These are phyloP conservation scores for Camellia oleifera DNA, from an alignment of 179 eudicot species.

Conservation along the genomic window DNA sequence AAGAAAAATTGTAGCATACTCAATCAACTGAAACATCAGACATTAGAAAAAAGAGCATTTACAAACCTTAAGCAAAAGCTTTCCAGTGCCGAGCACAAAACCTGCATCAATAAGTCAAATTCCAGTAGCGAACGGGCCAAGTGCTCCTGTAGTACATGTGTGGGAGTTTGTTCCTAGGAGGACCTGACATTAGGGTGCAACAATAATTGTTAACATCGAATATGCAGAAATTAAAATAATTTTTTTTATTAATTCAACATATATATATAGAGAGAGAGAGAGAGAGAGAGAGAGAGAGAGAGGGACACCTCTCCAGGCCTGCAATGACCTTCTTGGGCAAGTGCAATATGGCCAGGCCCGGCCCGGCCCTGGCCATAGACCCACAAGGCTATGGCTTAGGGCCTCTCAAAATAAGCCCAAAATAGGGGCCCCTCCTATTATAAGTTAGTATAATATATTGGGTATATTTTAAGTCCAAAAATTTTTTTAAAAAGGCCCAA, in stretches of 20 bases:
- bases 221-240: neutral
- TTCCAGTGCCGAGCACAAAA: slow-evolving; percentile 91
- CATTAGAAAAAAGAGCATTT: neutral
- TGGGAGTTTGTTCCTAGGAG: slow-evolving; percentile 95
- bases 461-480: no score
- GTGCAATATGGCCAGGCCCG: no score
- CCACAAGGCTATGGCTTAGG: no score
- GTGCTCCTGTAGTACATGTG: slow-evolving; percentile 98
- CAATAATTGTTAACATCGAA: neutral
- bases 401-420: no score
- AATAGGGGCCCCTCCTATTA: no score
- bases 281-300: no score
- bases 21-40: neutral
- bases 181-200: slow-evolving; percentile 43
- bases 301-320: slow-evolving; percentile 92
- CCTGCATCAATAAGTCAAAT: slow-evolving; percentile 98
- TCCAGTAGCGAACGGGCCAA: slow-evolving; percentile 97
- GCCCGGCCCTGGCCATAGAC: no score
- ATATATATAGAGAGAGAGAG: neutral
- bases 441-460: no score
- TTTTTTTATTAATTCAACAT: neutral
- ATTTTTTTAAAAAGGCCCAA: no score
- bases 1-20: neutral
- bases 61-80: slow-evolving; percentile 82
- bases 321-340: slow-evolving; percentile 99